Base-by-base conservation (phyloP, 148 eudicot genomes). In the Arbutus unedo region DNA sequence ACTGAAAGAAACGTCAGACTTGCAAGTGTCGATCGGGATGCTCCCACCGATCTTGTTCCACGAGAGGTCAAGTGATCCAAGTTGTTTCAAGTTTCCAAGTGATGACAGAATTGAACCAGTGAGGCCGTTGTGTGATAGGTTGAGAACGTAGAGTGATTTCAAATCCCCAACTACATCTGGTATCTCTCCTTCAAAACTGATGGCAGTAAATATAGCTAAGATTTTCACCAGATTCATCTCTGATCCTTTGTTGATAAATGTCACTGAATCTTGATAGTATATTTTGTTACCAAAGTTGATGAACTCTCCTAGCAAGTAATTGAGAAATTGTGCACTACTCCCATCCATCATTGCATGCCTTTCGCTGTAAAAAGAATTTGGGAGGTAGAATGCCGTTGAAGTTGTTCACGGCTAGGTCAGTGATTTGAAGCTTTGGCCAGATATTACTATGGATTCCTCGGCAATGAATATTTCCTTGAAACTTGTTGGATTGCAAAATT, bases 121-220 rank as follows among this genome's bases (percentile, higher is more conserved):
- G 64, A 90, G 77, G 4, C 79, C 74, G 79, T 90, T 90, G 71
- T 80, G 60, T 4, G 89, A 90, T 19, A 90, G 43, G 77, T 90
- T 88, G 49, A 90, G 92, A 25, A 80, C 48, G 74, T 86, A 81
- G 19, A 90, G 89, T 5, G 81, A 74, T 10, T 62, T 81, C 9
- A 90, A 84, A 54, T 10, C 11, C 18, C 88, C 88, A 23, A 86
- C 5, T 38, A 25, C n/a, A 2, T 60, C 55, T 23, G 86, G 92
- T 75, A 88, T 88, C 4, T 48, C 53, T 21, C 92, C 90, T n/a
- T 64, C 25, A 55, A 90, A 88, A 83, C 88, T 90, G 55, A 90
- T 83, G 60, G 90, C 79, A 0, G 81, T 86, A 70, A 86, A 90
- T 44, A 90, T 47, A 14, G 86, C 83, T 76, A 88, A 64, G 44